A percentile compares a stretch with the other conserved stretches of the same genome.
Evolutionary conservation across 345 rosid genomes (phyloP).

Genomic region (Sisymbrium altissimum): DNA sequence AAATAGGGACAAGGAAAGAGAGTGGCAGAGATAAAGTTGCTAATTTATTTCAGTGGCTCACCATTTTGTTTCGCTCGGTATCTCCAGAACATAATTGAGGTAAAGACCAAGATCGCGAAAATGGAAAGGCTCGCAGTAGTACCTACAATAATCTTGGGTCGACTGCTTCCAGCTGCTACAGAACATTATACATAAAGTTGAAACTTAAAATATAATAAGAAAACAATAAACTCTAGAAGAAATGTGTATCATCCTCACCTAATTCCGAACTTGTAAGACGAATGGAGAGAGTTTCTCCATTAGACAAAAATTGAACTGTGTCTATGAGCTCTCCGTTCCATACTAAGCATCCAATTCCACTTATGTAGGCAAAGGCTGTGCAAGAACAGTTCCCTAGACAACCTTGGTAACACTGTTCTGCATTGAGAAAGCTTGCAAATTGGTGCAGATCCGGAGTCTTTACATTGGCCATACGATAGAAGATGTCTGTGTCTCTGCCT

Average conservation of each 20-base stretch:
- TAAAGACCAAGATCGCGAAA: background rate
- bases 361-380: slow-evolving; percentile 25
- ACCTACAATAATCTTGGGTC: slow-evolving; percentile 5
- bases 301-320: slow-evolving; percentile 10
- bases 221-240: no score
- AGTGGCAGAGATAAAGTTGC: background rate
- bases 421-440: slow-evolving; percentile 21
- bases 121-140: slow-evolving; percentile 14
- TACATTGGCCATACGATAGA: slow-evolving; percentile 9
- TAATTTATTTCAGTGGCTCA: background rate
- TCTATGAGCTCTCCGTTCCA: slow-evolving; percentile 26
- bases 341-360: slow-evolving; percentile 30
- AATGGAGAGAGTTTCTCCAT: slow-evolving; percentile 14
- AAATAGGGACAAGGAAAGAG: background rate
- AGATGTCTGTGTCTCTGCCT: slow-evolving; percentile 19
- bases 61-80: slow-evolving; percentile 12
- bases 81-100: slow-evolving; percentile 9
- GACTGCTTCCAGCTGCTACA: slow-evolving; percentile 19
- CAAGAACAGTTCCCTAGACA: slow-evolving; percentile 38
- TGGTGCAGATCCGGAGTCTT: slow-evolving; percentile 32
- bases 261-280: slow-evolving; percentile 26
- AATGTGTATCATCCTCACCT: slow-evolving; percentile 5
- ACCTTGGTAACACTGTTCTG: slow-evolving; percentile 15
- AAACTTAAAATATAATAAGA: no score
- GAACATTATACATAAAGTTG: no score